Base-by-base conservation (phyloP, 2,329 filamentous ascomycete genomes). In the Sarocladium oryzae region DNA sequence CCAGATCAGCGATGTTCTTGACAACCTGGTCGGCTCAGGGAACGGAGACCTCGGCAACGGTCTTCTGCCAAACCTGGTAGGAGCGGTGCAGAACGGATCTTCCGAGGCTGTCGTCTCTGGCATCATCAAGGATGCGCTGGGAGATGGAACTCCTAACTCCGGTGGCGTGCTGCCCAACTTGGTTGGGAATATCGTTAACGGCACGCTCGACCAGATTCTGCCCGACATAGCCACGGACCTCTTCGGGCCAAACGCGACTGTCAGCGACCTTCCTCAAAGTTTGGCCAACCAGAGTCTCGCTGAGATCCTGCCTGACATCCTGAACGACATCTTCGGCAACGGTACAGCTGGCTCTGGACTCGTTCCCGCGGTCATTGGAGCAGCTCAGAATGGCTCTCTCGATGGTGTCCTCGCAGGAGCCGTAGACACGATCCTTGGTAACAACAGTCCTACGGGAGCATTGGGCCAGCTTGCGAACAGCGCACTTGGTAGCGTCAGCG, bases 311-410 rank as follows among this genome's bases (percentile, higher is more conserved):
- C 46, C 46, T 26, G 46, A 26, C 26, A 49, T 49, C 16, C 24
- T 49, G 8, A 15, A 36, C n/a, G 46, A 49, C 18, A 15, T 49
- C 30, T 37, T 49, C 21, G 46, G 46, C 5, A 37, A 49, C 46
- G 46, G 46, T 2, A 49, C 46, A 16, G 30, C 46, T 15, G 46
- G 46, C 4, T 49, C 46, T 8, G 46, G 46, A 18, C 33, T 49
- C 15, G 16, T 49, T 26, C 30, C 30, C 5, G 15, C 30, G 6
- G 28, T 49, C 46, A 49, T 37, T 11, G 46, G n/a, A 7, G 30
- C 36, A 21, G 28, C 21, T 3, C 46, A 49, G 46, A 49, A 49
- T 21, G 46, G 46, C 11, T 37, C 32, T 16, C 20, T 49, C 13
- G 32, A 37, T 26, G 46, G 32, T 20, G 23, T 49, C 23, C 20